Conservation (phyloP, 257 asterid genomes). For the Apocynum venetum region DNA sequence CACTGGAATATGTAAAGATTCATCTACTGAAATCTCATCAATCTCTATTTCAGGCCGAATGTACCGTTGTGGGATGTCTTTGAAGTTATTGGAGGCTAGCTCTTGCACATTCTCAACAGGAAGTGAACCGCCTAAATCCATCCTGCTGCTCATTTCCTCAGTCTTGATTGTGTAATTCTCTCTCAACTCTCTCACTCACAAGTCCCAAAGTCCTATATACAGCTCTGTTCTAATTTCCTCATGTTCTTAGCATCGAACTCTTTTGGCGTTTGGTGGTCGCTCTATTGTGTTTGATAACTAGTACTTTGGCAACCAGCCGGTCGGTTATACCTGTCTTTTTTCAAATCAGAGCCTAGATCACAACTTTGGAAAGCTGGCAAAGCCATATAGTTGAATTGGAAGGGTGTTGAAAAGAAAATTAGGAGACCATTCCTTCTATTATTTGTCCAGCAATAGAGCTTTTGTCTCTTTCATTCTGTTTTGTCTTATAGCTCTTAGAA, state of each 20-base stretch:
- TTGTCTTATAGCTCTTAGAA: neutral
- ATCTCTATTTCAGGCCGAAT: constrained; percentile 24
- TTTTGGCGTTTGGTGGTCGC: neutral
- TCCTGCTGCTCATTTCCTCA: neutral
- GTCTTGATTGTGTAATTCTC: constrained; percentile 15
- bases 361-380: neutral
- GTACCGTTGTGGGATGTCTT: constrained; percentile 24
- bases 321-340: neutral
- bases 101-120: constrained; percentile 38
- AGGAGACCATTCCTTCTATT: no score
- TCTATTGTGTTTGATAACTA: neutral
- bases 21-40: constrained; percentile 16
- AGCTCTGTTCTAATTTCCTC: neutral
- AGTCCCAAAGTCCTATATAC: neutral
- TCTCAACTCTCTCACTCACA: neutral
- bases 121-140: constrained; percentile 33
- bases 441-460: neutral
- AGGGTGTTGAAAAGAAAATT: no score
- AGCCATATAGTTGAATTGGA: neutral
- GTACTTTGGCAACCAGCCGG: neutral
- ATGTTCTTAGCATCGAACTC: neutral
- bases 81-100: constrained; percentile 21
- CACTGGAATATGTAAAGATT: constrained; percentile 28
- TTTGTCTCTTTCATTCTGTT: neutral
- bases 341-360: neutral